Evolutionary conservation across 2,329 filamentous ascomycete genomes (phyloP).

Genomic region (Apiospora hydei): DNA sequence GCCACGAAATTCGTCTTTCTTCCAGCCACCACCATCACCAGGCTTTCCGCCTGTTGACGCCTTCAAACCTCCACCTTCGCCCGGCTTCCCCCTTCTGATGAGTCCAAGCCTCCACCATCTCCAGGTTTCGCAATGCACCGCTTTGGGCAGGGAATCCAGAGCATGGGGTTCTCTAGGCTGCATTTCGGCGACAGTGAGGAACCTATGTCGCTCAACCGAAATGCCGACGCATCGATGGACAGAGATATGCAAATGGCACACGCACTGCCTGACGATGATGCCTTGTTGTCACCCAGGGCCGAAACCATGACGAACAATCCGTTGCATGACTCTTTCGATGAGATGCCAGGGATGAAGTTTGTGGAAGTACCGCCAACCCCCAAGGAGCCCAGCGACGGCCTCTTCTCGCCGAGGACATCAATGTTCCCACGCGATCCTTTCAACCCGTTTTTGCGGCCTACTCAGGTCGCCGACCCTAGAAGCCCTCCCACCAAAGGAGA

Average conservation of each 20-base stretch:
- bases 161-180: constrained; percentile 53
- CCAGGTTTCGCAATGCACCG: constrained; percentile 53
- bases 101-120: constrained; percentile 50
- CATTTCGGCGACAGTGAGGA: constrained; percentile 37
- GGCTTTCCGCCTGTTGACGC: constrained; percentile 35
- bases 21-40: constrained; percentile 38
- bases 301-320: constrained; percentile 77
- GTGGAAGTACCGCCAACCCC: constrained; percentile 61
- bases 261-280: constrained; percentile 54
- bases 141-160: constrained; percentile 46
- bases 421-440: constrained; percentile 63
- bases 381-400: constrained; percentile 55
- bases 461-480: constrained; percentile 68
- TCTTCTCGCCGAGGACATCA: constrained; percentile 61
- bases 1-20: constrained; percentile 40
- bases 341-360: constrained; percentile 58
- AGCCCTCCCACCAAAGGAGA: constrained; percentile 79
- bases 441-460: constrained; percentile 58
- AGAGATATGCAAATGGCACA: constrained; percentile 47
- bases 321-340: constrained; percentile 57
- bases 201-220: constrained; percentile 33
- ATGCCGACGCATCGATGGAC: constrained; percentile 32
- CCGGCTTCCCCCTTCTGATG: constrained; percentile 33
- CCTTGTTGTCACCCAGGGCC: constrained; percentile 74
- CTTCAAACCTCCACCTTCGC: constrained; percentile 39